These are phyloP conservation scores for Rickenella mellea DNA, from an alignment of 768 basidiomycete species.

Conservation along the genomic window DNA sequence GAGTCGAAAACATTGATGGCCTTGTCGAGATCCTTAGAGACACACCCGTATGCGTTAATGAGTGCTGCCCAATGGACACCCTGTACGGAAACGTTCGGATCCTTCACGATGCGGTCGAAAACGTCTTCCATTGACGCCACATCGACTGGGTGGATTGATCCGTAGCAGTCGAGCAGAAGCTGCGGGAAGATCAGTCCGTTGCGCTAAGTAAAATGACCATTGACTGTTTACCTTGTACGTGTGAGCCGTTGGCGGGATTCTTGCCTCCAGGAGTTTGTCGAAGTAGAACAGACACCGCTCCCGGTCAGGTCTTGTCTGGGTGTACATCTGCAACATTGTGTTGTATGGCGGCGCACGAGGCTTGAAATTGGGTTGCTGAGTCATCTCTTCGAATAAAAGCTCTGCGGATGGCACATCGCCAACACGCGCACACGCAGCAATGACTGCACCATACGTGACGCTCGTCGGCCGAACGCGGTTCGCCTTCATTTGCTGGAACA, in stretches of 20 bases:
- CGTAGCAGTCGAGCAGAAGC: constrained; percentile 86
- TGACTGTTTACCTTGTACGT: constrained; percentile 74
- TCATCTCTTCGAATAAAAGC: constrained; percentile 81
- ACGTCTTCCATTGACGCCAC: constrained; percentile 58
- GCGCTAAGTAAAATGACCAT: neutral
- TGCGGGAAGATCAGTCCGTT: constrained; percentile 19
- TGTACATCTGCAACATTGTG: constrained; percentile 97
- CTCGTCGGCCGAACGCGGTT: constrained; percentile 55
- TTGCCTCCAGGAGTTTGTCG: constrained; percentile 46
- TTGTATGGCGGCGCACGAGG: constrained; percentile 94
- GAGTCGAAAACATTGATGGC: constrained; percentile 73
- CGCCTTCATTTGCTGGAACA: constrained; percentile 84
- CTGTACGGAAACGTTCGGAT: constrained; percentile 36
- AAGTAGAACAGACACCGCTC: constrained; percentile 69
- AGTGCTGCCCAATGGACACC: constrained; percentile 75
- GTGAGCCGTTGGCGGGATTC: constrained; percentile 72
- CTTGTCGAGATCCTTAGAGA: constrained; percentile 63
- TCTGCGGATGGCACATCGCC: constrained; percentile 82
- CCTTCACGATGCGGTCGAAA: constrained; percentile 48
- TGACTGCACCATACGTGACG: constrained; percentile 92
- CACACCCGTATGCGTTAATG: constrained; percentile 84
- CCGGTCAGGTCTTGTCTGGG: constrained; percentile 82
- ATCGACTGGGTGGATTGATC: constrained; percentile 77
- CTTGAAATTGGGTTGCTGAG: constrained; percentile 57
- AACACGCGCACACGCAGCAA: constrained; percentile 87